A percentile compares a stretch with the other conserved stretches of the same genome.
Conservation (phyloP, 73 alveolate genomes). For the Symbiodinium natans region DNA sequence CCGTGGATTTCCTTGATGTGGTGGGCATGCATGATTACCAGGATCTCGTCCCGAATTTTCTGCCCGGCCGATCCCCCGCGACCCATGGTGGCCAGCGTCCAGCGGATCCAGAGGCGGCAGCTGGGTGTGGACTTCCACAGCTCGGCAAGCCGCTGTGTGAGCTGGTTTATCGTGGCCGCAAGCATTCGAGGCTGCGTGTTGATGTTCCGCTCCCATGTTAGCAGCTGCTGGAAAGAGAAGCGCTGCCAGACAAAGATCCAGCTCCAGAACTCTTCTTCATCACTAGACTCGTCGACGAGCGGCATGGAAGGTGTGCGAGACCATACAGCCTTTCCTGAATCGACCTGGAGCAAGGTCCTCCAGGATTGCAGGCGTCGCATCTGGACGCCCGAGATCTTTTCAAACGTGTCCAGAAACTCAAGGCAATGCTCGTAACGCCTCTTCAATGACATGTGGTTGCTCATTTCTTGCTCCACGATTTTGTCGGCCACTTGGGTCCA, state of each 20-base stretch:
- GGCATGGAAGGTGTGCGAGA: not conserved
- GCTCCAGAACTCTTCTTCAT: constrained; percentile 7
- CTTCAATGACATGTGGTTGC: not conserved
- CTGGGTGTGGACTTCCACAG: constrained; percentile 18
- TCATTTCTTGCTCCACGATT: not conserved
- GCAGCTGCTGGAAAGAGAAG: constrained; percentile 24
- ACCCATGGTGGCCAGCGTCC: constrained; percentile 96
- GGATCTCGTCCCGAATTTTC: constrained; percentile 97
- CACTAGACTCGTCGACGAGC: not conserved
- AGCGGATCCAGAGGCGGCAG: constrained; percentile 94
- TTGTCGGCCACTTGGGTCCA: constrained; percentile 9
- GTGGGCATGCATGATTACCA: constrained; percentile 78
- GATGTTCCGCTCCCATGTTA: constrained; percentile 97
- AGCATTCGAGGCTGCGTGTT: constrained; percentile 97
- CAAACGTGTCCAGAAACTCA: not conserved
- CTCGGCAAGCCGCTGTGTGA: constrained; percentile 88
- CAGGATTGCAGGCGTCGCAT: not conserved
- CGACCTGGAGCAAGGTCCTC: not conserved
- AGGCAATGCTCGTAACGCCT: not conserved
- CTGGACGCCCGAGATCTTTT: not conserved
- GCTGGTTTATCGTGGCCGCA: constrained; percentile 96
- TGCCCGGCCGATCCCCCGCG: constrained; percentile 97
- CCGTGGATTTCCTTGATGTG: constrained; percentile 19
- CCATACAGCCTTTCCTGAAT: not conserved
- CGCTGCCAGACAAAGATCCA: constrained; percentile 45